Evolutionary conservation across 768 basidiomycete species (phyloP), one percentile per base, ranked within the genome.

Genomic region (Cystofilobasidium capitatum): DNA sequence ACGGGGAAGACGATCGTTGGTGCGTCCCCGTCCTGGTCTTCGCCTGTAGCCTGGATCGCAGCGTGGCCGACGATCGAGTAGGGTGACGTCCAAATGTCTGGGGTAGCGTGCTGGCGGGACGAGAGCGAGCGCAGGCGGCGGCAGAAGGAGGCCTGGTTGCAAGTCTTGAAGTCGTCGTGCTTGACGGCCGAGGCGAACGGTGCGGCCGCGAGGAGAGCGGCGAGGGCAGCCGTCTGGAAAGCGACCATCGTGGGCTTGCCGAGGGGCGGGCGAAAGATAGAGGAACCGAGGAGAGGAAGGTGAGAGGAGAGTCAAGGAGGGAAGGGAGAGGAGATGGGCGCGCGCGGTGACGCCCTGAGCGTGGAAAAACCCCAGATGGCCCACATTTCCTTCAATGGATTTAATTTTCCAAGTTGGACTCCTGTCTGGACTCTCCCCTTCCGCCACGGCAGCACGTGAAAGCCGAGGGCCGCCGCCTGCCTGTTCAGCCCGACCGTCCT

Each of bases 101-200:
- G 6, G 20, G 16, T 80, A 76, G 36, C 78, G 77, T 79, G 79
- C 6, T 89, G 88, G 57, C 90, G 84, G 12, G 82, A 80, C 66
- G 91, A 83, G 54, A 99, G 83, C 0, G 87, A 88, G 57, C 94
- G 85, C 61, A 92, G 91, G 54, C 87, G 79, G n/a, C 89, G 84
- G 80, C 96, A 98, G 78, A 99, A 98, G 24, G 89, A 92, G 0
- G 91, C 84, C 77, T 98, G 90, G n/a, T 82, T 81, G 74, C 96
- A 98, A 66, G 85, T 90, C 78, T 96, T 97, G 82, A 93, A 99
- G 78, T 97, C 91, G 68, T 87, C 82, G 24, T 81, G 79, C 79
- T 81, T 81, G 70, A 81, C 79, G 8, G 76, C 76, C 6, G 39
- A 29, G 16, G 60, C 60, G 3, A 69, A 35, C 31, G 44, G 31